phyloP scores from a whole-genome alignment of 169 alveolate species.

The Plasmodium yoelii region DNA sequence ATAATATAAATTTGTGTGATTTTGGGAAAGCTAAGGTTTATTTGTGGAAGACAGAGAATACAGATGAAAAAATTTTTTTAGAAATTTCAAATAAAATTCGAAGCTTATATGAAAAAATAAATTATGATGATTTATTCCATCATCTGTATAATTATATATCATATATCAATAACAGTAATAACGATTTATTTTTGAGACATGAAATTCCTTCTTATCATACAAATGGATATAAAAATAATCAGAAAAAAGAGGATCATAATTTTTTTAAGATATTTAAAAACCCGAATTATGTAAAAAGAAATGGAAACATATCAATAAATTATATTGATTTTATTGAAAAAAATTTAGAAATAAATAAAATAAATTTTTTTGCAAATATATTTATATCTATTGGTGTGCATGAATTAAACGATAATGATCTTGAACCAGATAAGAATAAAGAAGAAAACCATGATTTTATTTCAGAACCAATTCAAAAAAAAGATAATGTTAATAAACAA shows the following conservation, averaged over 20 bases:
- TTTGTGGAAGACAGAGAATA: slow-evolving; percentile 69
- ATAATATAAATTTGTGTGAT: slow-evolving; percentile 26
- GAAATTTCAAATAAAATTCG: slow-evolving; percentile 42
- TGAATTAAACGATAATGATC: slow-evolving; percentile 3
- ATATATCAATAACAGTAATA: slow-evolving; percentile 36
- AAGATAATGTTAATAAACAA: too few species aligned
- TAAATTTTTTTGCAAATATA: slow-evolving; percentile 60
- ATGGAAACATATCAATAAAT: slow-evolving; percentile 60
- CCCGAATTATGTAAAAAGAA: slow-evolving; percentile 49
- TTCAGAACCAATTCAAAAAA: too few species aligned
- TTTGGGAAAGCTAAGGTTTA: slow-evolving; percentile 67
- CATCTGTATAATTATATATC: slow-evolving; percentile 44
- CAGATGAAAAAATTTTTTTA: slow-evolving; percentile 46
- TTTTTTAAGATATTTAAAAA: slow-evolving; percentile 62
- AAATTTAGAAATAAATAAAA: slow-evolving; percentile 8
- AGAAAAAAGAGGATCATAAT: slow-evolving; percentile 7
- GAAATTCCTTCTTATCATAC: neutral
- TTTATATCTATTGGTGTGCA: slow-evolving; percentile 75
- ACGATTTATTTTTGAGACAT: slow-evolving; percentile 40
- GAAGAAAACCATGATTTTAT: neutral
- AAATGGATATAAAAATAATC: neutral
- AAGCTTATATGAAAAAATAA: slow-evolving; percentile 57
- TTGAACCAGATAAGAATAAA: neutral
- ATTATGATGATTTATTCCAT: slow-evolving; percentile 70
- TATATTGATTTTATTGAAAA: slow-evolving; percentile 23